Evolutionary conservation across 805 yeast species (phyloP).

Genomic region (Metschnikowia dekortorum): DNA sequence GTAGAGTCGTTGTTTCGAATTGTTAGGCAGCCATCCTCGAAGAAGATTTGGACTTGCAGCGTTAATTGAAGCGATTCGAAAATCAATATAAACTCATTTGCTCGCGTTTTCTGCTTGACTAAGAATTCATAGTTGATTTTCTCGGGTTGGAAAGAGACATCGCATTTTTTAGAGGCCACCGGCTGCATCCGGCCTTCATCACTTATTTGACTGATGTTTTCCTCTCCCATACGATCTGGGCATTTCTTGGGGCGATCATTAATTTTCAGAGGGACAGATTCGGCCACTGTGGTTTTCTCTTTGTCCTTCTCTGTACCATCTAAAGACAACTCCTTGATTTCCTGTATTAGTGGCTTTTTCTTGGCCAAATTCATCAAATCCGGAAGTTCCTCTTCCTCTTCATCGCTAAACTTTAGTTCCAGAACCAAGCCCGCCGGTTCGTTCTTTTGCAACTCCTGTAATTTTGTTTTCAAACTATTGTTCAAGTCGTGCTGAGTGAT

Average conservation of each 20-base stretch:
- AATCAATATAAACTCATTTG: constrained; percentile 9
- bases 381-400: constrained; percentile 21
- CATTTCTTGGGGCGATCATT: background rate
- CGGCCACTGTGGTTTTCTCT: background rate
- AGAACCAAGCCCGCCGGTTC: constrained; percentile 43
- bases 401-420: constrained; percentile 23
- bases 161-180: background rate
- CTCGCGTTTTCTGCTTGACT: constrained; percentile 4
- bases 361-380: constrained; percentile 26
- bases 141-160: background rate
- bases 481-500: constrained; percentile 43
- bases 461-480: constrained; percentile 32
- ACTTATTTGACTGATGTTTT: background rate
- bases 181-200: background rate
- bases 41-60: constrained; percentile 8
- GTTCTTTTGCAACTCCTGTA: constrained; percentile 33
- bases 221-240: background rate
- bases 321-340: constrained; percentile 35
- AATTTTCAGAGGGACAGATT: no score
- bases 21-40: constrained; percentile 5
- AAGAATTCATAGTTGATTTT: constrained; percentile 7
- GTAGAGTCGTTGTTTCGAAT: constrained; percentile 13
- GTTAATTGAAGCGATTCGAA: constrained; percentile 18
- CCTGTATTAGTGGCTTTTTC: constrained; percentile 48
- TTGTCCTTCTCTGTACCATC: background rate